phyloP scores from a whole-genome alignment of 2,329 filamentous ascomycete species.

The Ophiostoma tasmaniense region DNA sequence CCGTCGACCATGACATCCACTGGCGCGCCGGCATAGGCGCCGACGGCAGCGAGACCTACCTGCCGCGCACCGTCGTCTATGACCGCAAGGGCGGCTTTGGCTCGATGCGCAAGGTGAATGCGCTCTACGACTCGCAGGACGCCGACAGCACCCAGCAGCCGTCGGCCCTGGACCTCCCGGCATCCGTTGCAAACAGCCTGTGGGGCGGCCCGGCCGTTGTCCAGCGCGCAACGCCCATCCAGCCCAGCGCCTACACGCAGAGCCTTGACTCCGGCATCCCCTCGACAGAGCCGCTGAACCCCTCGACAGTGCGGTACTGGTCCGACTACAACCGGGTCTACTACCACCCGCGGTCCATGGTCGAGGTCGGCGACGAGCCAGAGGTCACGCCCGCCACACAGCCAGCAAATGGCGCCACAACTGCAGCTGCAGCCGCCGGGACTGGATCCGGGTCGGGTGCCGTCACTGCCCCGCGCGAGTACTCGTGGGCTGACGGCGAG shows the following conservation, averaged over 20 bases:
- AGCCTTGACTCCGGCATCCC: constrained; percentile 64
- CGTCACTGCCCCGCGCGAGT: neutral
- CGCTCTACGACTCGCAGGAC: constrained; percentile 61
- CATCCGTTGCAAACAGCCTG: constrained; percentile 5
- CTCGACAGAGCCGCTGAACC: constrained; percentile 51
- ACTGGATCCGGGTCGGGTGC: neutral
- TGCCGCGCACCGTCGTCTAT: constrained; percentile 85
- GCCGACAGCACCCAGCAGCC: constrained; percentile 18
- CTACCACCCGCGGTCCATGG: constrained; percentile 79
- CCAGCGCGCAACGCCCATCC: constrained; percentile 59
- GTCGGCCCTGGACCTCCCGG: constrained; percentile 16
- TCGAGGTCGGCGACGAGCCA: constrained; percentile 51
- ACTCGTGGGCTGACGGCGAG: constrained; percentile 57
- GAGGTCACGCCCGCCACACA: constrained; percentile 1
- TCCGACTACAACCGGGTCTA: constrained; percentile 91
- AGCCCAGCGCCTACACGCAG: constrained; percentile 66
- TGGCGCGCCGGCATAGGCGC: constrained; percentile 76
- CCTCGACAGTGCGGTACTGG: constrained; percentile 81
- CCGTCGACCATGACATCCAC: constrained; percentile 75
- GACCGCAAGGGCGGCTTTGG: constrained; percentile 93
- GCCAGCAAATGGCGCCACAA: neutral
- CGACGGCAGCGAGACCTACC: constrained; percentile 84
- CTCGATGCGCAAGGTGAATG: constrained; percentile 76
- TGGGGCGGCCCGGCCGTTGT: constrained; percentile 56
- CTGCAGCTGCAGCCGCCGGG: neutral